Evolutionary conservation across 2,329 filamentous ascomycete genomes (phyloP).

Genomic region (Ceratocystis cacaofunesta): DNA sequence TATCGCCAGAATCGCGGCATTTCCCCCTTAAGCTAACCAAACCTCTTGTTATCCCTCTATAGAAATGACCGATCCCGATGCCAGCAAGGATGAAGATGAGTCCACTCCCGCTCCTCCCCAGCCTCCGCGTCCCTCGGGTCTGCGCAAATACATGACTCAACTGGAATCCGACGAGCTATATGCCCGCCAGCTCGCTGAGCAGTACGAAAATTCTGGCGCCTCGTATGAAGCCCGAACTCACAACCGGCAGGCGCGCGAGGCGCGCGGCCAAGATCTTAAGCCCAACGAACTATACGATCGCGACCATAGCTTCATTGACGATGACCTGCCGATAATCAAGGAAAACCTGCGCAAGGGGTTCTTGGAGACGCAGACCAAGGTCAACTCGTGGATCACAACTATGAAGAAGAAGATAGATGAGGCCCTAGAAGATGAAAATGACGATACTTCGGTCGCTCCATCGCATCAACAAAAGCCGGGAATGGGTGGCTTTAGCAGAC

Average conservation of each 20-base stretch:
- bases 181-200: conserved; percentile 81
- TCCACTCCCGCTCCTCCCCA: conserved; percentile 48
- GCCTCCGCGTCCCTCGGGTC: conserved; percentile 59
- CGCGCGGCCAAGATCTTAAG: conserved; percentile 31
- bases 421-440: conserved; percentile 59
- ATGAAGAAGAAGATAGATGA: conserved; percentile 91
- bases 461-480: conserved; percentile 8
- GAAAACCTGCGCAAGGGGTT: conserved; percentile 93
- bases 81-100: conserved; percentile 41
- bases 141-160: conserved; percentile 53
- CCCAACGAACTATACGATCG: conserved; percentile 42
- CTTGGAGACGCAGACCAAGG: conserved; percentile 77
- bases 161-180: conserved; percentile 83
- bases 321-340: conserved; percentile 83
- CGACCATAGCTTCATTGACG: conserved; percentile 86
- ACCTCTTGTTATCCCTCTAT: neutral
- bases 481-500: conserved; percentile 26
- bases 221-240: conserved; percentile 39
- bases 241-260: conserved; percentile 19
- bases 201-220: conserved; percentile 54
- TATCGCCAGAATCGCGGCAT: neutral
- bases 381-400: conserved; percentile 83
- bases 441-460: conserved; percentile 23
- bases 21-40: neutral
- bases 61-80: conserved; percentile 71